phyloP scores from a whole-genome alignment of 805 yeast genomes.

The Saccharomyces paradoxus region DNA sequence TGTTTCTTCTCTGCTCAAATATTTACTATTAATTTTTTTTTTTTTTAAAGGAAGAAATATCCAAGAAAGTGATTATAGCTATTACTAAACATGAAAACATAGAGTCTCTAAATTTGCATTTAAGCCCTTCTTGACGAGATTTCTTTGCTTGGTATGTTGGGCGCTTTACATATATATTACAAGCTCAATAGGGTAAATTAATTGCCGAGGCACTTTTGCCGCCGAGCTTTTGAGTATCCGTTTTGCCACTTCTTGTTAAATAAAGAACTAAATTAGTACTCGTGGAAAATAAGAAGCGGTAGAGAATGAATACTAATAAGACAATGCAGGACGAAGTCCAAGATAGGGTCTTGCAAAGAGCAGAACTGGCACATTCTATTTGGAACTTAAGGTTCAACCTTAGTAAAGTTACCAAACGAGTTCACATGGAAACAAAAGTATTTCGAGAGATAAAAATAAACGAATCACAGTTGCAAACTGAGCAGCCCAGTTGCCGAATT shows the following conservation, averaged over 20 bases:
- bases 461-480: neutral
- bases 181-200: neutral
- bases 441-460: neutral
- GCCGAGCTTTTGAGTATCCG: neutral
- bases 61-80: neutral
- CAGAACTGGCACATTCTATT: slow-evolving; percentile 31
- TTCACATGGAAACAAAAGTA: neutral
- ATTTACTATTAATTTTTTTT: too few species aligned
- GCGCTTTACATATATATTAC: neutral
- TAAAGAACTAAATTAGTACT: neutral
- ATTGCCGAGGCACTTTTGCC: neutral
- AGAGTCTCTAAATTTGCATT: too few species aligned
- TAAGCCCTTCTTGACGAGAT: neutral
- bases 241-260: neutral
- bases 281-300: neutral
- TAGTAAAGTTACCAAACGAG: slow-evolving; percentile 15
- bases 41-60: too few species aligned
- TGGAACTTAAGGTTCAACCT: slow-evolving; percentile 28
- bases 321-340: slow-evolving; percentile 2
- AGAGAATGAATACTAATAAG: slow-evolving; percentile 1
- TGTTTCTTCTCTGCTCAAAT: too few species aligned
- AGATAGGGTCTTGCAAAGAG: slow-evolving; percentile 26
- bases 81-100: neutral
- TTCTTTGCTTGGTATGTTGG: neutral
- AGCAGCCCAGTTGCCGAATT: neutral